These are phyloP conservation scores for Leccinum holopus DNA, from an alignment of 1,284 basidiomycete species.

Conservation along the genomic window DNA sequence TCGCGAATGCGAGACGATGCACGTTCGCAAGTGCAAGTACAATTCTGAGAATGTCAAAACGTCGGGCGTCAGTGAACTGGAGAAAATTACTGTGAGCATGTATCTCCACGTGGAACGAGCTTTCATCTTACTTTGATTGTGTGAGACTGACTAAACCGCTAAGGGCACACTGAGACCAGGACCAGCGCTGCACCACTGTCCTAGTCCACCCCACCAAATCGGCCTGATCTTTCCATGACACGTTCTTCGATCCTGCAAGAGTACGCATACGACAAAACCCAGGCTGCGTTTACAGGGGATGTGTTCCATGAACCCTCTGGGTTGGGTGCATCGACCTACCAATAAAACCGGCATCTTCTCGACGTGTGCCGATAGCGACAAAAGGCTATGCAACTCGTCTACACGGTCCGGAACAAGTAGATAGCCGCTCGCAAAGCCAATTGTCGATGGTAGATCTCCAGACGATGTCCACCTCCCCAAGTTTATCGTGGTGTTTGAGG, in stretches of 20 bases:
- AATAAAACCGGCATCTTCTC: constrained; percentile 46
- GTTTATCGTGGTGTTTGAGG: constrained; percentile 45
- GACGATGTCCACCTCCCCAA: constrained; percentile 54
- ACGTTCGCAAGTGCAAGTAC: constrained; percentile 45
- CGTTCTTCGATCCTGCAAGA: constrained; percentile 40
- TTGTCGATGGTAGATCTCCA: constrained; percentile 54
- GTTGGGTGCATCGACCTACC: constrained; percentile 42
- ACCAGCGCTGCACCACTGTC: constrained; percentile 53
- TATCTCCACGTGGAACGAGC: not conserved
- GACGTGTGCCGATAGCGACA: constrained; percentile 51
- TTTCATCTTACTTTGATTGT: constrained; percentile 43
- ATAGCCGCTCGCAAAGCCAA: constrained; percentile 39
- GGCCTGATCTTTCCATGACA: constrained; percentile 42
- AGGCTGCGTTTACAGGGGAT: constrained; percentile 45
- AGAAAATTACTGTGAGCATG: not conserved
- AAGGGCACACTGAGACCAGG: constrained; percentile 56
- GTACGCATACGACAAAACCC: constrained; percentile 55
- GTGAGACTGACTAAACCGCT: constrained; percentile 51
- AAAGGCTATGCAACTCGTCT: constrained; percentile 48
- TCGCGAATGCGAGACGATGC: constrained; percentile 61
- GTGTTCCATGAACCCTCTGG: constrained; percentile 35
- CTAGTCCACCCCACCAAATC: constrained; percentile 49
- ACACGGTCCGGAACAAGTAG: constrained; percentile 29
- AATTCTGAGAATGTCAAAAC: constrained; percentile 43
- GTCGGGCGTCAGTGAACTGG: constrained; percentile 22